Evolutionary conservation across 345 rosid species (phyloP), one percentile per base, ranked within the genome.

Genomic region (Chamaenerion angustifolium): DNA sequence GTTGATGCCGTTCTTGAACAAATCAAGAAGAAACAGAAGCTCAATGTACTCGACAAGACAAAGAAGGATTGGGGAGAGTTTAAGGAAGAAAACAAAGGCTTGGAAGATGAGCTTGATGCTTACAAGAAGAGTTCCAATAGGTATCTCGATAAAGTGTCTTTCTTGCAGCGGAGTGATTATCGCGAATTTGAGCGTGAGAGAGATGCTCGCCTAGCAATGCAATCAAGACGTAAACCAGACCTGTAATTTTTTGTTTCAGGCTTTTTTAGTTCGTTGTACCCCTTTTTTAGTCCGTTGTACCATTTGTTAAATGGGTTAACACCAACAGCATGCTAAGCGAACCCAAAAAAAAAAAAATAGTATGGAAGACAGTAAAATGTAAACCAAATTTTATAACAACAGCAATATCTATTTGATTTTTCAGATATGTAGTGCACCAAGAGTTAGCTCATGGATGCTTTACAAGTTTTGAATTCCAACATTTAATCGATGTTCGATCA

Each of bases 61-160:
- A 90, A 83, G 65, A 82, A 76, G 72, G 96, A 83, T 60, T 90
- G 93, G 98, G 96, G 96, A 67, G 98, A 90, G 66, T 90, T 76
- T 42, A 90, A 90, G 73, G 96, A 82, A 2, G 98, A 86, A 57
- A 76, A 89, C 54, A 72, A 68, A 63, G 85, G 89, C 16, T 54
- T 85, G 45, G 96, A 83, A 65, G 93, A 87, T 0, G 93, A 90
- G 71, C 64, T 87, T 17, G 95, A 87, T 51, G 82, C 87, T 21
- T 87, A 90, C 62, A 87, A 83, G 78, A 90, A 90, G 80, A 87
- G 98, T 68, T 87, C 98, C 0, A 80, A 87, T 64, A 79, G 83
- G 68, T 85, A 89, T 65, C 73, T 87, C 3, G 96, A 87, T 37
- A 87, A 65, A 74, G 87, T 87, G 42, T 73, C 83, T 14, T 89